Conservation (phyloP, 2,329 filamentous ascomycete species). For the Neophaeococcomyces aloes region DNA sequence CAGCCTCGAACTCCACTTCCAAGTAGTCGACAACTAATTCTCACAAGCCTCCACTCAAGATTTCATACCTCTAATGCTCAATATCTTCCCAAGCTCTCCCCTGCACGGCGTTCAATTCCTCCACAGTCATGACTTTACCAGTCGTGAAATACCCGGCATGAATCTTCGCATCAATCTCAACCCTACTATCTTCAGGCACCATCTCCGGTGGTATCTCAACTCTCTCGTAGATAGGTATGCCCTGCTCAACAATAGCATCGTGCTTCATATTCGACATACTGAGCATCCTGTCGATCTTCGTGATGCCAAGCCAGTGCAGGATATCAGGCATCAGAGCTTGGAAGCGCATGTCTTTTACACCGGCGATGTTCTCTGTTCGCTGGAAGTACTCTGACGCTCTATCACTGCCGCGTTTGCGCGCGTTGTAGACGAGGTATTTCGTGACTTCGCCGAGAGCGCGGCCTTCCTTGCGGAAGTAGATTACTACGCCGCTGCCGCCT, state of each 20-base stretch:
- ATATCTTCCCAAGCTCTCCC: constrained; percentile 79
- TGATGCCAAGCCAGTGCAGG: constrained; percentile 94
- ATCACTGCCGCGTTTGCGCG: constrained; percentile 33
- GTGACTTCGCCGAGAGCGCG: constrained; percentile 90
- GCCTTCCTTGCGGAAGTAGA: constrained; percentile 98
- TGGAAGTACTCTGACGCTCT: constrained; percentile 87
- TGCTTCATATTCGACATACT: constrained; percentile 80
- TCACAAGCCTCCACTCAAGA: neutral
- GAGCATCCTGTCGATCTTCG: constrained; percentile 96
- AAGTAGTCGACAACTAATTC: neutral
- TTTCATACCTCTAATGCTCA: constrained; percentile 7
- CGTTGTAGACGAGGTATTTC: constrained; percentile 62
- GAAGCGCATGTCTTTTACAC: constrained; percentile 94
- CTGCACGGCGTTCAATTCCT: constrained; percentile 75
- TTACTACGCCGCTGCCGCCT: constrained; percentile 86
- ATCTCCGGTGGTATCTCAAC: constrained; percentile 86
- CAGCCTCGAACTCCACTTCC: neutral
- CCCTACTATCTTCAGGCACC: constrained; percentile 87
- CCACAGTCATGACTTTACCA: constrained; percentile 76
- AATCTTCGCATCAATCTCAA: constrained; percentile 99
- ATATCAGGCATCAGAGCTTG: constrained; percentile 98
- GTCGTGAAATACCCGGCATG: constrained; percentile 82
- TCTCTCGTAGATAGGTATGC: constrained; percentile 69
- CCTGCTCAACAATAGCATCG: constrained; percentile 41
- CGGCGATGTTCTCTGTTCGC: constrained; percentile 94